Conservation (phyloP, 139 green algal species). For the Edaphochlamys debaryana region DNA sequence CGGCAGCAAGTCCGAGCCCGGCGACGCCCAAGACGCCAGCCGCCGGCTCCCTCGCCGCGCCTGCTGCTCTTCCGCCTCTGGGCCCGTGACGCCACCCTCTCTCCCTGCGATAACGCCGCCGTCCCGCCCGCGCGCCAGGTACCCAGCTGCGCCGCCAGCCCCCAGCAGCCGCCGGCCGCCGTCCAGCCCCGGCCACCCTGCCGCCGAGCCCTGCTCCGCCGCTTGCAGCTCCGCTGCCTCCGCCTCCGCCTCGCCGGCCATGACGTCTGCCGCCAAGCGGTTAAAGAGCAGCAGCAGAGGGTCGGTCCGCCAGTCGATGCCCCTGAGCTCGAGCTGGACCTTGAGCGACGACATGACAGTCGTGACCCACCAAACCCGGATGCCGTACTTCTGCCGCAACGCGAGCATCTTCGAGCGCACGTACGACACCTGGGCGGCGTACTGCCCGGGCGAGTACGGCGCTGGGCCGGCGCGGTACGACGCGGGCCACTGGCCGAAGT, state of each 20-base stretch:
- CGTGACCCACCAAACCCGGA: conserved; percentile 29
- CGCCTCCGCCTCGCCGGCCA: neutral
- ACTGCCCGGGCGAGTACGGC: conserved; percentile 3
- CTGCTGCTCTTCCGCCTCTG: too few species aligned
- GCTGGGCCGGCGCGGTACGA: conserved; percentile 20
- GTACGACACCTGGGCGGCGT: neutral
- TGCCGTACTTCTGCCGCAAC: neutral
- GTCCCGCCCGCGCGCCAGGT: too few species aligned
- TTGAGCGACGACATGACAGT: conserved; percentile 17
- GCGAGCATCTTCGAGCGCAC: neutral
- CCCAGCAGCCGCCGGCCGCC: too few species aligned
- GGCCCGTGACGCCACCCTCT: too few species aligned
- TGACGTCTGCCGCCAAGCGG: conserved; percentile 15
- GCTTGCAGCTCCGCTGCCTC: neutral
- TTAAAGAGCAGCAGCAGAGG: conserved; percentile 27
- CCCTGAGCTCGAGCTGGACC: conserved; percentile 1
- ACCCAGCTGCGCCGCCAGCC: too few species aligned
- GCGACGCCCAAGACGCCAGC: too few species aligned
- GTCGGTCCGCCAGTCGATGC: conserved; percentile 28
- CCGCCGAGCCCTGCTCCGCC: too few species aligned
- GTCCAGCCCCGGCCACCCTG: too few species aligned
- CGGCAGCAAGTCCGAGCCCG: too few species aligned
- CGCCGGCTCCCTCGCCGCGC: too few species aligned
- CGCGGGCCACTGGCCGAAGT: conserved; percentile 39
- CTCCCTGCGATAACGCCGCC: too few species aligned